These are phyloP conservation scores for Metrosideros polymorpha DNA, from an alignment of 441 rosid genomes.

Conservation along the genomic window DNA sequence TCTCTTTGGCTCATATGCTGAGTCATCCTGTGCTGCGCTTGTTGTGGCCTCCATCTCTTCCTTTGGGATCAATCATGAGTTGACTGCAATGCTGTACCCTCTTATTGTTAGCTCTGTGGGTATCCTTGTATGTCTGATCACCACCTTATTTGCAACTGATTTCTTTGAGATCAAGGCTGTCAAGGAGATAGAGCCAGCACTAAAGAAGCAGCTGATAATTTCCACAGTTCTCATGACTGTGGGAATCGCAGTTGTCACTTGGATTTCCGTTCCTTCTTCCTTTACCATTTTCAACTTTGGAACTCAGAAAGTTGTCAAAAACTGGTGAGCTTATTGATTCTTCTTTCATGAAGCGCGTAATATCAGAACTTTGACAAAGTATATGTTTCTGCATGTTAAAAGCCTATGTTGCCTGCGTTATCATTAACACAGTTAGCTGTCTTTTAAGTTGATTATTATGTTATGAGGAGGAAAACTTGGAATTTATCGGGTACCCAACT, in stretches of 20 bases:
- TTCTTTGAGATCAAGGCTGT: not conserved
- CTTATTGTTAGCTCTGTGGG: constrained; percentile 1
- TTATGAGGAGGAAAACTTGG: not conserved
- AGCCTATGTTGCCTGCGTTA: not conserved
- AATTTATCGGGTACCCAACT: not conserved
- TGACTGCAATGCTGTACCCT: constrained; percentile 1
- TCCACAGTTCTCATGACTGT: constrained; percentile 1
- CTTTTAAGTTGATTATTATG: not conserved
- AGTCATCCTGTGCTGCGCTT: constrained; percentile 3
- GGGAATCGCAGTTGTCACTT: not conserved
- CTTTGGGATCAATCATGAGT: constrained; percentile 1
- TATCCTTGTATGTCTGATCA: constrained; percentile 1
- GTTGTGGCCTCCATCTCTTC: constrained; percentile 6
- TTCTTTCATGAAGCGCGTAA: not conserved
- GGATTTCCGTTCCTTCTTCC: not conserved
- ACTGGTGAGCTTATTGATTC: not conserved
- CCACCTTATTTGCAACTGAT: constrained; percentile 4
- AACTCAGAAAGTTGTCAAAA: constrained; percentile 2
- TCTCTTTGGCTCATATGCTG: constrained; percentile 1
- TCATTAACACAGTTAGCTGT: not conserved
- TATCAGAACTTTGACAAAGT: not conserved
- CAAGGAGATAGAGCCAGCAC: not conserved
- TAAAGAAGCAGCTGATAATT: constrained; percentile 4
- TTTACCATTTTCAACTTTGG: constrained; percentile 8
- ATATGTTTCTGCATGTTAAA: not conserved